Base-by-base conservation (phyloP, 2,329 filamentous ascomycete species). In the Sarocladiaceae sp. region DNA sequence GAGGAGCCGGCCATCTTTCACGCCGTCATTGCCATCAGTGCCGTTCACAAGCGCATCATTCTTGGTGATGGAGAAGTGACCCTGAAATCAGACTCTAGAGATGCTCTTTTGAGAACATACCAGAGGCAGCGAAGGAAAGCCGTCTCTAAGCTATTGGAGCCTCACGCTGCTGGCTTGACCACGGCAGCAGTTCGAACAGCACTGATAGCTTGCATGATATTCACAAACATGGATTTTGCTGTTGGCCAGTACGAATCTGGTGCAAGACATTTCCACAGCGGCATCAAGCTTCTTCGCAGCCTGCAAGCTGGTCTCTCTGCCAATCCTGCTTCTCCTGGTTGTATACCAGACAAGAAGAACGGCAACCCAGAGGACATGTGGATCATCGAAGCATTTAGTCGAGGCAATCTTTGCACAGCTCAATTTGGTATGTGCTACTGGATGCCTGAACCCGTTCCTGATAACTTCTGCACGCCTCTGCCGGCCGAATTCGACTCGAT, bases 301-400 rank as follows among this genome's bases (percentile, higher is more conserved):
- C 15, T 46, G 7, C 12, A 12, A 20, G 17, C 26, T 8, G n/a
- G 29, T 15, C 17, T 49, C 26, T 15, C 28, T 12, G n/a, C 10
- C 4, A 49, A 33, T 12, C 23, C 46, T 10, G 31, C 28, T 7
- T 33, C 46, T 56, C 48, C 37, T 22, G 37, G 37, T 5, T 23
- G 29, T 13, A 49, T 44, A 23, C 29, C 39, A 18, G 57, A 51
- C 42, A 57, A 52, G 35, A 42, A 54, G 25, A 50, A 54, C 51
- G 54, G 25, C 3, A 64, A 68, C 4, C 62, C 62, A 1, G 58
- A 66, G 1, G 73, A 78, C 40, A 64, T 70, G 35, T 73, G 68
- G 63, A 71, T 79, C 15, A 55, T 70, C 3, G 71, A 75, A 53
- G 66, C 65, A 2, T 73, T 78, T 57, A 59, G n/a, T 57, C 65